Evolutionary conservation across 495 filamentous ascomycete species (phyloP).

Genomic region (Aspergillus avenaceus): DNA sequence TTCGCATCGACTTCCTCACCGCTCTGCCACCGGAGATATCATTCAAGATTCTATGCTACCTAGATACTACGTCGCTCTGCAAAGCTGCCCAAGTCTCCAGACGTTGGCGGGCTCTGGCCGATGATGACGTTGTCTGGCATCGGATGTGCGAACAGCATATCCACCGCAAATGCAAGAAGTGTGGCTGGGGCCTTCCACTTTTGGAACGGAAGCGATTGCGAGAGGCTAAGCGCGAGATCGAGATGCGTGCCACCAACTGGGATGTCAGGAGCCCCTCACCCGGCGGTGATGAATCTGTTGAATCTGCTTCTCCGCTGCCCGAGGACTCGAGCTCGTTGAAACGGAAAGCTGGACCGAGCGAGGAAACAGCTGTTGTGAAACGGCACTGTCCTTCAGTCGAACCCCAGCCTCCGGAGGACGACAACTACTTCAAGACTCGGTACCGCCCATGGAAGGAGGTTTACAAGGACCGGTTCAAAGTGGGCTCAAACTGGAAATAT

Average conservation of each 20-base stretch:
- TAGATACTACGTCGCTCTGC: conserved; percentile 95
- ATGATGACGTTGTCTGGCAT: conserved; percentile 98
- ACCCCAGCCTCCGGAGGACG: conserved; percentile 24
- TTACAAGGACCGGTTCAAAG: conserved; percentile 82
- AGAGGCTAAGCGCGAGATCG: conserved; percentile 83
- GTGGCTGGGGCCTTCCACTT: conserved; percentile 89
- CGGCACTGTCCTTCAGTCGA: conserved; percentile 31
- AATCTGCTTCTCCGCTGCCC: conserved; percentile 13
- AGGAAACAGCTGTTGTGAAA: conserved; percentile 33
- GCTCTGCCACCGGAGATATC: conserved; percentile 87
- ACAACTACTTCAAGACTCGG: conserved; percentile 45
- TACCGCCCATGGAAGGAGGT: conserved; percentile 88
- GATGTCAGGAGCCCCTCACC: conserved; percentile 30
- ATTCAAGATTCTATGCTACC: conserved; percentile 86
- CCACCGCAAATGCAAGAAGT: conserved; percentile 93
- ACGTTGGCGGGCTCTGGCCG: conserved; percentile 80
- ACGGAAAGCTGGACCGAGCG: conserved; percentile 31
- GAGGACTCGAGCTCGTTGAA: conserved; percentile 29
- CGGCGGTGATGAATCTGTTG: conserved; percentile 11
- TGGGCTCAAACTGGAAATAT: conserved; percentile 95
- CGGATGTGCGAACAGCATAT: conserved; percentile 99
- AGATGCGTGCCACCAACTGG: conserved; percentile 58
- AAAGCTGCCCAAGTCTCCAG: conserved; percentile 94
- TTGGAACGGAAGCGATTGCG: conserved; percentile 83
- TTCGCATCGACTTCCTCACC: conserved; percentile 90